Conservation (phyloP, 192 early-diverging fungal species). For the Coemansia biformis region DNA sequence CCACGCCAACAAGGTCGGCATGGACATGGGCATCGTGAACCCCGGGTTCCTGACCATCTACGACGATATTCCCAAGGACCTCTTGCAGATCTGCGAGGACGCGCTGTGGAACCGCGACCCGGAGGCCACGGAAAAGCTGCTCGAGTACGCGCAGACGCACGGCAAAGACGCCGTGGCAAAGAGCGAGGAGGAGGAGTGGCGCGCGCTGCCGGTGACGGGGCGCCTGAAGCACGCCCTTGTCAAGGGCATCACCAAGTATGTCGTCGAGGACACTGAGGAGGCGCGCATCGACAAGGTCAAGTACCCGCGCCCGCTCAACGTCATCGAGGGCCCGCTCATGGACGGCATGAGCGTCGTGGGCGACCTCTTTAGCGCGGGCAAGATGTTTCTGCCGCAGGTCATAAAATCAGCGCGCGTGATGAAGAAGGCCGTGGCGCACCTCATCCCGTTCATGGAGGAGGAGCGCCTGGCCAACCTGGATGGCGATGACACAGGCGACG, state of each 20-base stretch:
- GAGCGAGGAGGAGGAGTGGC: conserved; percentile 83
- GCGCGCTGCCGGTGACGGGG: conserved; percentile 62
- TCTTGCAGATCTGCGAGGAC: conserved; percentile 86
- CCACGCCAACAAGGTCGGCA: conserved; percentile 75
- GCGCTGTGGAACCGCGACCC: conserved; percentile 90
- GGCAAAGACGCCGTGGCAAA: conserved; percentile 62
- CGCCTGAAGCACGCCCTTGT: conserved; percentile 80
- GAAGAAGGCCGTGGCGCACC: conserved; percentile 95
- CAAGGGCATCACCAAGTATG: conserved; percentile 91
- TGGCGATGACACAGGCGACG: conserved; percentile 47
- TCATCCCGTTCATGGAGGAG: conserved; percentile 90
- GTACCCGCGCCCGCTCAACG: conserved; percentile 86
- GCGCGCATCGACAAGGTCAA: conserved; percentile 65
- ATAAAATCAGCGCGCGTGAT: conserved; percentile 96
- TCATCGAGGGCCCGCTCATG: conserved; percentile 97
- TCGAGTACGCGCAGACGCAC: conserved; percentile 80
- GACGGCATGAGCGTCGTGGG: conserved; percentile 89
- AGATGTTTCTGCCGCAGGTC: conserved; percentile 98
- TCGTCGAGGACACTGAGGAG: conserved; percentile 92
- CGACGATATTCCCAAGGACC: conserved; percentile 92
- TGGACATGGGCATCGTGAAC: conserved; percentile 99
- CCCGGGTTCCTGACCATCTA: conserved; percentile 94
- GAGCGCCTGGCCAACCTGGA: conserved; percentile 77
- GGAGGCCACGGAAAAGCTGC: conserved; percentile 89
- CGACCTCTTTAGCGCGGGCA: conserved; percentile 88